phyloP scores from a whole-genome alignment of 208 protist genomes.

The Crithidia thermophila region DNA sequence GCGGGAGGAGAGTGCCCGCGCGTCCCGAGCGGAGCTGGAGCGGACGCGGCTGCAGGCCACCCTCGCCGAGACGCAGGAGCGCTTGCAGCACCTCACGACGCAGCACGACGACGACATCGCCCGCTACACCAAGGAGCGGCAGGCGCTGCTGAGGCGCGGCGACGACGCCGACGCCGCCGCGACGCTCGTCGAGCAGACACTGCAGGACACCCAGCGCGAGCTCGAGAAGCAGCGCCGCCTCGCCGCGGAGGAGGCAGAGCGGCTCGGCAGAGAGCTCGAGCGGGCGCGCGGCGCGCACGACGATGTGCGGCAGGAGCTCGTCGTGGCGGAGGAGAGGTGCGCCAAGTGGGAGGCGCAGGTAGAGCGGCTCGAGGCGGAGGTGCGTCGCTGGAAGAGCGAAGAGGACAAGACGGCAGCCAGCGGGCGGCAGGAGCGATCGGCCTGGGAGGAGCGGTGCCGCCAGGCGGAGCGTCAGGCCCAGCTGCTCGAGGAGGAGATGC shows the following conservation, averaged over 20 bases:
- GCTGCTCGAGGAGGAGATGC: constrained; percentile 38
- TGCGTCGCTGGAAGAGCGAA: constrained; percentile 54
- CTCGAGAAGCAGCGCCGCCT: constrained; percentile 38
- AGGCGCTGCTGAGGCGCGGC: constrained; percentile 47
- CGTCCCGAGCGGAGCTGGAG: constrained; percentile 57
- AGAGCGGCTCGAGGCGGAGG: constrained; percentile 40
- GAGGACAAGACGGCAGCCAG: constrained; percentile 37
- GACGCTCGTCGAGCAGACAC: constrained; percentile 28
- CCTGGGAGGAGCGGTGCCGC: constrained; percentile 45
- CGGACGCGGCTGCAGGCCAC: constrained; percentile 58
- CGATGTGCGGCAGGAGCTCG: constrained; percentile 8
- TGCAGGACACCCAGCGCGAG: constrained; percentile 34
- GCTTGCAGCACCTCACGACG: constrained; percentile 46
- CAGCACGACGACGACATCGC: constrained; percentile 53
- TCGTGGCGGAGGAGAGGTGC: constrained; percentile 25
- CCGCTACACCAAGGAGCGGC: constrained; percentile 46
- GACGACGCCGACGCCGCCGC: constrained; percentile 27
- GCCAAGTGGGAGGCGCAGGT: constrained; percentile 36
- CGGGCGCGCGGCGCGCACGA: constrained; percentile 17
- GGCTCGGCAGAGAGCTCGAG: constrained; percentile 24
- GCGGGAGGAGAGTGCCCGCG: constrained; percentile 49
- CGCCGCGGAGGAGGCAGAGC: constrained; percentile 27
- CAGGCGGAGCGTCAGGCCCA: constrained; percentile 40
- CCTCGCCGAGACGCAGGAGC: constrained; percentile 61
- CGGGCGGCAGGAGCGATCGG: constrained; percentile 34